These are phyloP conservation scores for Torulaspora delbrueckii DNA, from an alignment of 805 yeast species.

Conservation along the genomic window DNA sequence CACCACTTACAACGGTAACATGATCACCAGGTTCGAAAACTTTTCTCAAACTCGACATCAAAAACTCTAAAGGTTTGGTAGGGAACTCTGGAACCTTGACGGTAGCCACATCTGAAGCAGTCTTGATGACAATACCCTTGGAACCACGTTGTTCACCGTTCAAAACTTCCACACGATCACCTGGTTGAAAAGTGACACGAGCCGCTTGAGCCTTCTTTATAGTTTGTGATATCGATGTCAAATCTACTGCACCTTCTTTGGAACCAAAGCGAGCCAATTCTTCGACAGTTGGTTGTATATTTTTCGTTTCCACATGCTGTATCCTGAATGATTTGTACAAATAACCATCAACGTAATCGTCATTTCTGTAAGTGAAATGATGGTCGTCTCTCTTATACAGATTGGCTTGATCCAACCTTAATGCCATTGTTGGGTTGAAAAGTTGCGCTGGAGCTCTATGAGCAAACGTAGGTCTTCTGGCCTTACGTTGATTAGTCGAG, in stretches of 20 bases:
- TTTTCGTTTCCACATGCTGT: slow-evolving; percentile 72
- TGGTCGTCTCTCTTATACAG: slow-evolving; percentile 61
- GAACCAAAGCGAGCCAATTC: slow-evolving; percentile 80
- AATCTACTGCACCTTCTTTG: slow-evolving; percentile 81
- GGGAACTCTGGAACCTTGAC: slow-evolving; percentile 48
- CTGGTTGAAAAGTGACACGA: slow-evolving; percentile 72
- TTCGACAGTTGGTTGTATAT: slow-evolving; percentile 80
- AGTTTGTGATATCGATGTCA: slow-evolving; percentile 81
- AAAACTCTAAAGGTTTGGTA: slow-evolving; percentile 63
- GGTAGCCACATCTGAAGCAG: slow-evolving; percentile 59
- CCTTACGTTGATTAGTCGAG: slow-evolving; percentile 44
- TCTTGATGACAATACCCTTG: slow-evolving; percentile 66
- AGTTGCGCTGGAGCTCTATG: slow-evolving; percentile 79
- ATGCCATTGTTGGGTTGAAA: slow-evolving; percentile 85
- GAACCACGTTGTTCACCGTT: slow-evolving; percentile 93
- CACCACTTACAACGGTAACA: slow-evolving; percentile 87
- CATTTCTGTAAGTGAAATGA: slow-evolving; percentile 72
- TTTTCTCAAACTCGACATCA: slow-evolving; percentile 75
- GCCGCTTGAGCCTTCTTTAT: slow-evolving; percentile 59
- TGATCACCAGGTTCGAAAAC: slow-evolving; percentile 90
- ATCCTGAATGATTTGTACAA: slow-evolving; percentile 81
- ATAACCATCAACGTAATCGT: slow-evolving; percentile 86
- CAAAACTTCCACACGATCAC: slow-evolving; percentile 87
- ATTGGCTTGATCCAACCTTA: slow-evolving; percentile 71
- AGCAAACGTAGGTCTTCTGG: slow-evolving; percentile 51